Evolutionary conservation across 2,329 filamentous ascomycete species (phyloP), one percentile per base, ranked within the genome.

Genomic region (Alternaria alternata): DNA sequence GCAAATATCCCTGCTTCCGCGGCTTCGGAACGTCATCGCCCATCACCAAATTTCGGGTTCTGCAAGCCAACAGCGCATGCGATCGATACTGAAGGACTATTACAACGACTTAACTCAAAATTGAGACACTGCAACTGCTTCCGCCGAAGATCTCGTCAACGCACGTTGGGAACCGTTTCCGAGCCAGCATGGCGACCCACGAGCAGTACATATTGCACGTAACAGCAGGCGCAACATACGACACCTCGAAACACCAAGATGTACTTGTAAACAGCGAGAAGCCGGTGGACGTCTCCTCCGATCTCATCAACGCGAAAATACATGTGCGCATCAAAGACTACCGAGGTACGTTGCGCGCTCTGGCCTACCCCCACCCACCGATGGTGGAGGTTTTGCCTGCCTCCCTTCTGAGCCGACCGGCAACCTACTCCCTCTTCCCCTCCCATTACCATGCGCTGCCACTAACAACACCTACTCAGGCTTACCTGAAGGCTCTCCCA

Each of bases 141-240:
- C 28, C 28, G 9, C 28, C 9, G 4, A 30, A 30, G 3, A 30
- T 0, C 0, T 11, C 8, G 28, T 14, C 7, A 0, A 38, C 34
- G 34, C 7, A 38, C 16, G 0, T n/a, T n/a, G 34, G 4, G 34
- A 7, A 51, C 24, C 26, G 12, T 4, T 22, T 30, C 16, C 16
- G 7, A 54, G 34, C 9, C 18, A 53, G 39, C 30, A 64, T 64
- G 62, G 56, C 88, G 18, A 86, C 90, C 60, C 71, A 78, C 65
- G 70, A 75, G 58, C 89, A 91, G 67, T 97, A 95, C 78, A 85
- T 92, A 51, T 85, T 98, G 63, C 87, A 87, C 67, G 89, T 97
- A 56, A 96, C 93, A 0, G 92, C 92, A 1, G 94, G 94, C 3
- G 84, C 91, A 2, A 82, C 83, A 65, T 96, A 97, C 80, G 88